Conservation (phyloP, 2,329 filamentous ascomycete species). For the Sclerotinia glacialis region DNA sequence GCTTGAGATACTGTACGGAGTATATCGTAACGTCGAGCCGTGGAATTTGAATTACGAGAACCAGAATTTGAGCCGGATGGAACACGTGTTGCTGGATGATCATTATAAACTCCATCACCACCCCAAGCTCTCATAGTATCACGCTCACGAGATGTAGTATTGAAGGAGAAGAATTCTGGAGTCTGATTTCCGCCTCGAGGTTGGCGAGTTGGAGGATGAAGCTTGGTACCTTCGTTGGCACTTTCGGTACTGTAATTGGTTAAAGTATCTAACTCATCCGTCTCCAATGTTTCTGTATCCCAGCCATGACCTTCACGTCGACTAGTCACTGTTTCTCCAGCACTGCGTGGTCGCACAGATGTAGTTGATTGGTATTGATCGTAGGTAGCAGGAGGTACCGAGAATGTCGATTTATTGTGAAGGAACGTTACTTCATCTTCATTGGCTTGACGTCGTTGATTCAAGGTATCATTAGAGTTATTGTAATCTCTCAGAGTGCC, state of each 20-base stretch:
- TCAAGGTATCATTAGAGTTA: slow-evolving; percentile 50
- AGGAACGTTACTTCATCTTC: slow-evolving; percentile 29
- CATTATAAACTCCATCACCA: slow-evolving; percentile 33
- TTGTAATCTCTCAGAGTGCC: slow-evolving; percentile 45
- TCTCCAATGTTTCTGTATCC: slow-evolving; percentile 36
- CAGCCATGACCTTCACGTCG: slow-evolving; percentile 40
- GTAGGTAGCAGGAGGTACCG: slow-evolving; percentile 20
- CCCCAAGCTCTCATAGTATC: slow-evolving; percentile 30
- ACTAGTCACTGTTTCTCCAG: slow-evolving; percentile 39
- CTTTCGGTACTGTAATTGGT: slow-evolving; percentile 31
- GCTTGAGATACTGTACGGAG: slow-evolving; percentile 25
- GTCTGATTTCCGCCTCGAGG: slow-evolving; percentile 26
- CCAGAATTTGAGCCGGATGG: slow-evolving; percentile 22
- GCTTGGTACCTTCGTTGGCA: slow-evolving; percentile 25
- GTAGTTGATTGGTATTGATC: slow-evolving; percentile 31
- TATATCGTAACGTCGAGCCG: slow-evolving; percentile 25
- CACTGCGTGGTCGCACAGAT: slow-evolving; percentile 37
- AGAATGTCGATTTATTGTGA: slow-evolving; percentile 31
- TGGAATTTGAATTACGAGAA: not conserved
- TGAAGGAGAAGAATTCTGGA: slow-evolving; percentile 34
- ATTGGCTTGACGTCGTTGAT: slow-evolving; percentile 22
- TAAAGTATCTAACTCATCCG: slow-evolving; percentile 34
- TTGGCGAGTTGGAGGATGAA: slow-evolving; percentile 21
- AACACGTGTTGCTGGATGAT: slow-evolving; percentile 26
- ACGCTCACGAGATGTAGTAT: slow-evolving; percentile 10